A percentile compares a stretch with the other conserved stretches of the same genome.
Conservation (phyloP, 1,284 basidiomycete species). For the Ganoderma resinaceum region DNA sequence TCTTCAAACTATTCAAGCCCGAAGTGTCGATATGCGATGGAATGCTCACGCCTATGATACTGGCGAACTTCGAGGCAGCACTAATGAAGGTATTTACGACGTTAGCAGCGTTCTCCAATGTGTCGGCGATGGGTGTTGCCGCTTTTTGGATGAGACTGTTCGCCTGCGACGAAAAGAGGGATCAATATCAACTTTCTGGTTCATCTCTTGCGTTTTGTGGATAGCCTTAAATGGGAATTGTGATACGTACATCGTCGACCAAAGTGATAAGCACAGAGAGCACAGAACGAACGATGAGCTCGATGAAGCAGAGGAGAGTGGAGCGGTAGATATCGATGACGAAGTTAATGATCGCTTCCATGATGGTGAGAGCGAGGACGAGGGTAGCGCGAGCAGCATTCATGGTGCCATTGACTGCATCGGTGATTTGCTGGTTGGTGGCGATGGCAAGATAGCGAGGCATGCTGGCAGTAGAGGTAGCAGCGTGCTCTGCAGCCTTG, state of each 20-base stretch:
- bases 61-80: conserved; percentile 76
- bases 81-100: conserved; percentile 71
- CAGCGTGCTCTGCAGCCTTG: conserved; percentile 82
- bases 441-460: conserved; percentile 88
- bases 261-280: conserved; percentile 84
- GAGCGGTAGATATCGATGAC: conserved; percentile 92
- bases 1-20: conserved; percentile 73
- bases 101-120: conserved; percentile 31
- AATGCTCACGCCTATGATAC: conserved; percentile 65
- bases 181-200: neutral
- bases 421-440: conserved; percentile 80
- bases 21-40: conserved; percentile 77
- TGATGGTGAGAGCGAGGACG: conserved; percentile 76
- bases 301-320: conserved; percentile 91
- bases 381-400: conserved; percentile 78
- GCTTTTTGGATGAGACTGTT: conserved; percentile 60
- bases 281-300: conserved; percentile 86
- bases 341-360: conserved; percentile 91
- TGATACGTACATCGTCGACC: conserved; percentile 71
- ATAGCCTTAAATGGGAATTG: conserved; percentile 17
- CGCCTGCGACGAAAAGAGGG: conserved; percentile 56
- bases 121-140: neutral
- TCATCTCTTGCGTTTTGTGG: neutral
- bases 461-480: conserved; percentile 82
- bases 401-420: conserved; percentile 81